Evolutionary conservation across 306 rosid species (phyloP).

Genomic region (Prunus salicina): DNA sequence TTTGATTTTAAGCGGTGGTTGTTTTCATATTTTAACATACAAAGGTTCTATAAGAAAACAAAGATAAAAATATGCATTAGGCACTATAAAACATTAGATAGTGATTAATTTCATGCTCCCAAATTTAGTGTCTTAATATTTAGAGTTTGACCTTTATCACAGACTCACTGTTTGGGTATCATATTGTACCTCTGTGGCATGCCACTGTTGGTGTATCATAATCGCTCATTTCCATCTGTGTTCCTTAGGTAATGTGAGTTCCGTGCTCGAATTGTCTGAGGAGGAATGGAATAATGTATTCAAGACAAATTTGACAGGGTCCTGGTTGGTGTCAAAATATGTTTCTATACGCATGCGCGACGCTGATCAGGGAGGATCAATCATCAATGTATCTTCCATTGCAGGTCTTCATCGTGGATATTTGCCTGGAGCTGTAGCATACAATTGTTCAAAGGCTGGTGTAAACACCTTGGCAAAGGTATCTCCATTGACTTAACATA

Average conservation of each 20-base stretch:
- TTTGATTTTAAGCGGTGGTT: not conserved
- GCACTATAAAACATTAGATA: too few relatives aligned
- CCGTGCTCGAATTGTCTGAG: slow-evolving; percentile 53
- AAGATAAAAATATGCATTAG: not conserved
- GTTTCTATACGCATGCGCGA: slow-evolving; percentile 57
- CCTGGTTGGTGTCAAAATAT: slow-evolving; percentile 72
- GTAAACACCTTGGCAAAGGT: slow-evolving; percentile 60
- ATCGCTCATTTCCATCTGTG: not conserved
- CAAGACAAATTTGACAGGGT: slow-evolving; percentile 58
- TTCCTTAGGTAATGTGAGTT: slow-evolving; percentile 51
- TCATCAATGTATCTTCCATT: slow-evolving; percentile 71
- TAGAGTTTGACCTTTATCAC: not conserved
- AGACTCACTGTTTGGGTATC: not conserved
- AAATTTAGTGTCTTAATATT: too few relatives aligned
- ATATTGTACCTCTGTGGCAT: not conserved
- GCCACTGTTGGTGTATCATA: not conserved
- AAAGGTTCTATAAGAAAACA: not conserved
- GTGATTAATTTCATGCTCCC: not conserved
- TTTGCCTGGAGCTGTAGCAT: slow-evolving; percentile 62
- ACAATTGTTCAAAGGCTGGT: slow-evolving; percentile 56
- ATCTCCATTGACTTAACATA: not conserved
- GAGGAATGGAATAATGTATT: slow-evolving; percentile 65
- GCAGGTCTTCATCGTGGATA: slow-evolving; percentile 58
- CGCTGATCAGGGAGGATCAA: slow-evolving; percentile 49
- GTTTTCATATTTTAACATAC: not conserved